phyloP scores from a whole-genome alignment of 805 yeast genomes.

The Cyberlindnera euphorbiae region DNA sequence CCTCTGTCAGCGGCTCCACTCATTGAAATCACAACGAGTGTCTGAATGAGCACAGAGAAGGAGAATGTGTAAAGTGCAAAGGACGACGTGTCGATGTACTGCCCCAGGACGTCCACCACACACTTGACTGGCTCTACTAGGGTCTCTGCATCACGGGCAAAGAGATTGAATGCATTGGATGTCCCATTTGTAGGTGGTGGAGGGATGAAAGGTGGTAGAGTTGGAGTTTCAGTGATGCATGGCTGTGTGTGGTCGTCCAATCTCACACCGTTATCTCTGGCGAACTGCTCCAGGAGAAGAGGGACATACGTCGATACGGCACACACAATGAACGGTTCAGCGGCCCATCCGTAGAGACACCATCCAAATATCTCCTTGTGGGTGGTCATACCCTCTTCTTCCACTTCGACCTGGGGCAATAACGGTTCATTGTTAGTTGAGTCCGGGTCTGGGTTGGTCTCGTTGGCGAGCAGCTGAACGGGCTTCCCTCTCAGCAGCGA shows the following conservation, averaged over 20 bases:
- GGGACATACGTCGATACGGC: constrained; percentile 80
- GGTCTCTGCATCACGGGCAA: constrained; percentile 4
- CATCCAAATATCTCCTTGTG: constrained; percentile 53
- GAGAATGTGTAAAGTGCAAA: constrained; percentile 74
- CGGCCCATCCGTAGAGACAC: constrained; percentile 69
- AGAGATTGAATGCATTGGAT: background rate
- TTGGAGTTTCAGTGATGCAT: constrained; percentile 39
- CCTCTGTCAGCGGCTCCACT: constrained; percentile 72
- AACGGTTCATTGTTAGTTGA: too few relatives aligned
- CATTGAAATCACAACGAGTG: constrained; percentile 62
- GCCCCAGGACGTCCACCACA: constrained; percentile 41
- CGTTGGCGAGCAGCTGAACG: too few relatives aligned
- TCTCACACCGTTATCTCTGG: constrained; percentile 66
- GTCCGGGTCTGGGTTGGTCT: background rate
- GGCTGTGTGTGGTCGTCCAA: constrained; percentile 52
- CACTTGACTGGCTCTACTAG: constrained; percentile 29
- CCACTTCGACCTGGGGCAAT: background rate
- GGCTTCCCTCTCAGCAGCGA: too few relatives aligned
- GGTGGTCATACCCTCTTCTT: constrained; percentile 28
- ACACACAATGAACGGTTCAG: constrained; percentile 77
- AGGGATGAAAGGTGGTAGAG: constrained; percentile 8
- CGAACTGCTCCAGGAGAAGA: constrained; percentile 62
- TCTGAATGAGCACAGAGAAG: constrained; percentile 65
- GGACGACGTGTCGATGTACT: constrained; percentile 65
- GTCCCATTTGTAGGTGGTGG: constrained; percentile 7